phyloP scores from a whole-genome alignment of 1,139 yeast species.

The Lodderomyces orthopsilosis region DNA sequence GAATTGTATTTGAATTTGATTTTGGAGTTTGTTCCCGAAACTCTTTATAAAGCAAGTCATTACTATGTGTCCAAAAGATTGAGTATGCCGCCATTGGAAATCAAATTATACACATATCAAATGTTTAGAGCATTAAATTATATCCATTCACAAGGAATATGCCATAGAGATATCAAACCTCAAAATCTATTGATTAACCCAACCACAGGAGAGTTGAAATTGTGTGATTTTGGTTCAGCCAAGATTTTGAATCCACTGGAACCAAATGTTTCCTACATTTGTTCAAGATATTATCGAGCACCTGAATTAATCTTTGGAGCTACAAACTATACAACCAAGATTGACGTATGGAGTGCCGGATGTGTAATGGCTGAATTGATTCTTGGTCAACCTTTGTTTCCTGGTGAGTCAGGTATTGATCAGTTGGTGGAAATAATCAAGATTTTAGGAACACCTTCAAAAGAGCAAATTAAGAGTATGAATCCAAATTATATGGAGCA shows the following conservation, averaged over 20 bases:
- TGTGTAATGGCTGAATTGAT: conserved; percentile 97
- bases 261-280: conserved; percentile 93
- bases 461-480: conserved; percentile 91
- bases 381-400: conserved; percentile 93
- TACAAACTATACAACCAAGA: conserved; percentile 90
- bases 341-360: conserved; percentile 97
- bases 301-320: conserved; percentile 93
- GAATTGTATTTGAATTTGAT: conserved; percentile 85
- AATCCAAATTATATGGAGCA: conserved; percentile 97
- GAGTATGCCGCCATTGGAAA: conserved; percentile 86
- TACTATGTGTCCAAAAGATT: conserved; percentile 73
- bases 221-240: conserved; percentile 99
- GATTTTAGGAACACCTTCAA: conserved; percentile 91
- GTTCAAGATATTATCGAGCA: conserved; percentile 95
- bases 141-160: conserved; percentile 86
- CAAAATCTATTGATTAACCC: conserved; percentile 92
- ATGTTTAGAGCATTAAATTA: conserved; percentile 87
- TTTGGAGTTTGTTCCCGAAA: conserved; percentile 91
- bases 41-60: conserved; percentile 85
- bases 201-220: conserved; percentile 73
- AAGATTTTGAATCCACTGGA: conserved; percentile 85
- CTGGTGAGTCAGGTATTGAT: conserved; percentile 97
- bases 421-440: conserved; percentile 96
- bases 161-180: conserved; percentile 97
- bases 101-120: conserved; percentile 88